These are phyloP conservation scores for Cordyceps fumosorosea DNA, from an alignment of 2,329 filamentous ascomycete genomes.

Conservation along the genomic window DNA sequence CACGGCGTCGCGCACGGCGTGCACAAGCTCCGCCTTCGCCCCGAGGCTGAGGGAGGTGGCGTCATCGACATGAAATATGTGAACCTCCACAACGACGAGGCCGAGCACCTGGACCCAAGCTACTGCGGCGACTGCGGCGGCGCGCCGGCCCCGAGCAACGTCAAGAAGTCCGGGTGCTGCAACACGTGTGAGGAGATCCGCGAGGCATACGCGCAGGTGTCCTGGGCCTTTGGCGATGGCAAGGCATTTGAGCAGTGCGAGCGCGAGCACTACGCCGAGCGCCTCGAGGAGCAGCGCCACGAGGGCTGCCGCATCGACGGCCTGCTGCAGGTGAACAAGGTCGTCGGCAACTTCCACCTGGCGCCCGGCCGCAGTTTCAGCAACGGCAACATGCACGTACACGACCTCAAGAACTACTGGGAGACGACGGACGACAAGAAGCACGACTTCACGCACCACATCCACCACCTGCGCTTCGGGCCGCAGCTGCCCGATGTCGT, in stretches of 20 bases:
- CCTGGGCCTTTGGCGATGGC: slow-evolving; percentile 91
- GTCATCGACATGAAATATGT: slow-evolving; percentile 66
- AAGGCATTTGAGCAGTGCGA: slow-evolving; percentile 92
- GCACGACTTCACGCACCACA: slow-evolving; percentile 83
- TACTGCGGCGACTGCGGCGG: slow-evolving; percentile 97
- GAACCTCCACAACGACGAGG: slow-evolving; percentile 58
- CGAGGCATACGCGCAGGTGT: slow-evolving; percentile 82
- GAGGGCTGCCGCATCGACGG: slow-evolving; percentile 96
- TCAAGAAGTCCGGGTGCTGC: slow-evolving; percentile 80
- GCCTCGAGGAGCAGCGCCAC: slow-evolving; percentile 75
- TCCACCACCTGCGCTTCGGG: slow-evolving; percentile 88
- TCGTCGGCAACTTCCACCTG: slow-evolving; percentile 97
- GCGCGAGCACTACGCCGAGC: slow-evolving; percentile 88
- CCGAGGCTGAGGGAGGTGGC: slow-evolving; percentile 65
- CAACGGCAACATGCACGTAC: slow-evolving; percentile 93
- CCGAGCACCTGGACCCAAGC: slow-evolving; percentile 74
- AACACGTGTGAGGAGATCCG: slow-evolving; percentile 96
- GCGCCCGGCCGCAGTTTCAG: slow-evolving; percentile 94
- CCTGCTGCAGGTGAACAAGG: slow-evolving; percentile 91
- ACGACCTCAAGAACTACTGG: slow-evolving; percentile 95
- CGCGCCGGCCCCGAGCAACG: slow-evolving; percentile 64
- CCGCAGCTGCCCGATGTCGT: slow-evolving; percentile 77
- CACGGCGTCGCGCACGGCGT: slow-evolving; percentile 90
- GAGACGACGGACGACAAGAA: slow-evolving; percentile 59
- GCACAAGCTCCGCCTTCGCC: slow-evolving; percentile 76